Percentiles rank a stretch among this genome's conserved stretches.
phyloP scores from a whole-genome alignment of 2,329 filamentous ascomycete species.

The Talaromyces islandicus region DNA sequence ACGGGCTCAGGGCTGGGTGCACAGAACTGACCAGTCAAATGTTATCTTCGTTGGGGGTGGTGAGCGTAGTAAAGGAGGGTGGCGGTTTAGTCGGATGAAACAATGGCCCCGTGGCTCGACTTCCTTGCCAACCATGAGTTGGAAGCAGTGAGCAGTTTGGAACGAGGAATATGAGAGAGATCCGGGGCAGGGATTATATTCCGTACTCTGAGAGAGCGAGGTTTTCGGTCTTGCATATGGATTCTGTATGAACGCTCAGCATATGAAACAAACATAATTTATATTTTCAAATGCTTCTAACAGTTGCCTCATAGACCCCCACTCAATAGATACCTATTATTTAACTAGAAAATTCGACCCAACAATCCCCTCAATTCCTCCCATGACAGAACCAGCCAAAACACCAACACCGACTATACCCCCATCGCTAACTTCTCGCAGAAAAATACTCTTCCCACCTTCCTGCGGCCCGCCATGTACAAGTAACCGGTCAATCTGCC shows the following conservation, averaged over 20 bases:
- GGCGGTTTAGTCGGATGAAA: neutral
- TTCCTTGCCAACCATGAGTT: neutral
- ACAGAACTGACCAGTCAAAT: neutral
- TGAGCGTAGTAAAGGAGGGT: neutral
- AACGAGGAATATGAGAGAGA: neutral
- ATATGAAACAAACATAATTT: neutral
- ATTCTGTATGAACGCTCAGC: neutral
- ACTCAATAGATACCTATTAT: neutral
- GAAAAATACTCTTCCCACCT: conserved; percentile 42
- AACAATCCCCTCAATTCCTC: conserved; percentile 24
- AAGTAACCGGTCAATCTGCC: conserved; percentile 55
- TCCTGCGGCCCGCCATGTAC: conserved; percentile 34
- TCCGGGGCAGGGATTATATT: too few relatives aligned
- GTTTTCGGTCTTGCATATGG: neutral
- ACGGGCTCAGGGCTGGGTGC: neutral
- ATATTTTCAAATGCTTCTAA: neutral
- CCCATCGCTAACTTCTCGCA: conserved; percentile 46
- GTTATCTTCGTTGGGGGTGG: neutral
- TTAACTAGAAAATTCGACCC: conserved; percentile 9
- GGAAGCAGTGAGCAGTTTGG: neutral
- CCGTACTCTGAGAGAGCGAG: too few relatives aligned
- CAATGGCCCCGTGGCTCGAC: neutral
- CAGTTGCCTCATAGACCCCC: too few relatives aligned
- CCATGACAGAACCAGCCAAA: conserved; percentile 39
- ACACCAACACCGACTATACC: conserved; percentile 49